Evolutionary conservation across 805 yeast genomes (phyloP).

Genomic region (Barnettozyma wickerhamii): DNA sequence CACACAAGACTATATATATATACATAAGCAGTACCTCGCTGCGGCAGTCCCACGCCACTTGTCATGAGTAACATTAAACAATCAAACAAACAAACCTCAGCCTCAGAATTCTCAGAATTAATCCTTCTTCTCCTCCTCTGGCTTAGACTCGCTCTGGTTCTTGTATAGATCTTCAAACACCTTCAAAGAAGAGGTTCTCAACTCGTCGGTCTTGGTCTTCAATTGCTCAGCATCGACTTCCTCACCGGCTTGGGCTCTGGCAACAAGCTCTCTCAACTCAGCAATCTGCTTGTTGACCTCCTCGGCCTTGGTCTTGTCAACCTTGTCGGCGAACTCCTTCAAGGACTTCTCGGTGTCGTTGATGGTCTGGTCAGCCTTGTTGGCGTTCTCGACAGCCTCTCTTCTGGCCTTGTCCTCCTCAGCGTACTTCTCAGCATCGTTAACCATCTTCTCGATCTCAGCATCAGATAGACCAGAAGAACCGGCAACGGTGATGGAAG

Average conservation of each 20-base stretch:
- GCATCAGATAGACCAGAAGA: conserved; percentile 58
- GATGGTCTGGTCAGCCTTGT: conserved; percentile 76
- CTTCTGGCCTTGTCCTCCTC: conserved; percentile 53
- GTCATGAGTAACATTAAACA: conserved; percentile 5
- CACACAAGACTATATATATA: conserved; percentile 3
- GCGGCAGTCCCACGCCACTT: not conserved
- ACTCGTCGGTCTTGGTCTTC: conserved; percentile 77
- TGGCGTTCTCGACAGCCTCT: conserved; percentile 69
- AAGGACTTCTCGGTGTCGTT: conserved; percentile 87
- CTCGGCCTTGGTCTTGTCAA: conserved; percentile 51
- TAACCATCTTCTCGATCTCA: conserved; percentile 57
- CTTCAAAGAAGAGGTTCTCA: conserved; percentile 73
- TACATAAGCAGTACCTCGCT: conserved; percentile 1
- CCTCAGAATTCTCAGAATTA: not conserved
- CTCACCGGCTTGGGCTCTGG: conserved; percentile 65
- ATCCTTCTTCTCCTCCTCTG: conserved; percentile 24
- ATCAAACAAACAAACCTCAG: conserved; percentile 1
- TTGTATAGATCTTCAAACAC: conserved; percentile 52
- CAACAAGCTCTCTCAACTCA: conserved; percentile 65
- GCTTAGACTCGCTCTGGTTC: conserved; percentile 23
- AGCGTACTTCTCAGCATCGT: conserved; percentile 57
- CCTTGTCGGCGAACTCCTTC: conserved; percentile 64
- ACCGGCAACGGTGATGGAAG: conserved; percentile 61
- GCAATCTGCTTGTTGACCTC: conserved; percentile 37
- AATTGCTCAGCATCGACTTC: conserved; percentile 54